Conservation (phyloP, 1,284 basidiomycete genomes). For the Trichosporon inkin region DNA sequence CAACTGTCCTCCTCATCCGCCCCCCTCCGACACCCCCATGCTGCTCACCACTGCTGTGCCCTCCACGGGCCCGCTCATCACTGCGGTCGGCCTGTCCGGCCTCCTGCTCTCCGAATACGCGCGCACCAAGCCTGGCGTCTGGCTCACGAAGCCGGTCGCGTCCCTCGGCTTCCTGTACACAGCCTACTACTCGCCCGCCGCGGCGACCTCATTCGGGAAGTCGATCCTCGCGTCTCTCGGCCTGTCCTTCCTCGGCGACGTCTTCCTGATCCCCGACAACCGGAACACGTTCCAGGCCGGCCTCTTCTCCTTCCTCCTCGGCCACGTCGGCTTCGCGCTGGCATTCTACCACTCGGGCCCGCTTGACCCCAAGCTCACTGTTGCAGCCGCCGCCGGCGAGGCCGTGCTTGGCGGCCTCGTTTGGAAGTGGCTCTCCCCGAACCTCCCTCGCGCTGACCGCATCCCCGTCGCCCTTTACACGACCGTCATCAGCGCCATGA, state of each 20-base stretch:
- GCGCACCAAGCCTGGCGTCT: not conserved
- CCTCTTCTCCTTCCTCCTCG: conserved; percentile 23
- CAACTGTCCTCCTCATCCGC: not conserved
- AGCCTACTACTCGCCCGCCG: conserved; percentile 5
- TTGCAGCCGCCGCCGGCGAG: not conserved
- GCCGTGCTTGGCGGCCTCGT: not conserved
- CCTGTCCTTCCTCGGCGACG: conserved; percentile 16
- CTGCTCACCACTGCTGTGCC: conserved; percentile 5
- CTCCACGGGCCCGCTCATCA: conserved; percentile 15
- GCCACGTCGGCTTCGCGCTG: conserved; percentile 18
- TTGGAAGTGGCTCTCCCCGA: conserved; percentile 20
- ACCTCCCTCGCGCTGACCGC: conserved; percentile 11
- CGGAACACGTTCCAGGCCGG: conserved; percentile 15
- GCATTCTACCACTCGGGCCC: conserved; percentile 13
- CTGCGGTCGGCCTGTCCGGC: conserved; percentile 13
- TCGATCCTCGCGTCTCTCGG: conserved; percentile 14
- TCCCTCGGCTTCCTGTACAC: conserved; percentile 18
- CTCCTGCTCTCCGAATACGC: conserved; percentile 13
- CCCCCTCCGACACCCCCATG: not conserved
- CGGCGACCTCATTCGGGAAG: not conserved
- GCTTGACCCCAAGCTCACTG: not conserved
- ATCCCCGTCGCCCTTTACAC: conserved; percentile 19
- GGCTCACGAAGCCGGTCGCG: conserved; percentile 23
- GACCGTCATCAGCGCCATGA: conserved; percentile 14
- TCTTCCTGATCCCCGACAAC: conserved; percentile 17